Conservation (phyloP, 2,329 filamentous ascomycete genomes). For the Ophiostoma triangulosporum region DNA sequence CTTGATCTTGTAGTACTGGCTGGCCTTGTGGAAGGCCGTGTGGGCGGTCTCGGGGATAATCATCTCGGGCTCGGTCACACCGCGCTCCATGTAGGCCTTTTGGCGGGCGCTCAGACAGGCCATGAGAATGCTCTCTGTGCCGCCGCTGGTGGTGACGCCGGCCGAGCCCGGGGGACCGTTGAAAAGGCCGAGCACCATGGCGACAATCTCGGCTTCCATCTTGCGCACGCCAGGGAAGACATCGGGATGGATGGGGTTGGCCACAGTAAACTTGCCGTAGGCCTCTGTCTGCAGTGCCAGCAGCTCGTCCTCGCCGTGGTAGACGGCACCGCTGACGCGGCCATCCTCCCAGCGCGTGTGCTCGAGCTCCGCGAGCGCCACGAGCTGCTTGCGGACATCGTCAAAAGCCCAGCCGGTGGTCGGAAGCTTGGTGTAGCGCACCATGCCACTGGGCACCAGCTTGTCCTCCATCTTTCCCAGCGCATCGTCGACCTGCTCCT, state of each 20-base stretch:
- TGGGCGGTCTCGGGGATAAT: conserved; percentile 91
- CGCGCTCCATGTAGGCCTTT: conserved; percentile 73
- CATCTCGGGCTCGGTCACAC: conserved; percentile 90
- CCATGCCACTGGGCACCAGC: conserved; percentile 58
- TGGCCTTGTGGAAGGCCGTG: conserved; percentile 91
- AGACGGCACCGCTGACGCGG: conserved; percentile 85
- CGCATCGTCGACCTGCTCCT: conserved; percentile 69
- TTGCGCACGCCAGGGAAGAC: conserved; percentile 96
- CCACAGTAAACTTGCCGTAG: conserved; percentile 85
- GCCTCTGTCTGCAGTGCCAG: conserved; percentile 80
- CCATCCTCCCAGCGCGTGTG: conserved; percentile 97
- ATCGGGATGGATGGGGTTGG: conserved; percentile 94
- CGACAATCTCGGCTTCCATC: conserved; percentile 97
- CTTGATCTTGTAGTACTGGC: conserved; percentile 94
- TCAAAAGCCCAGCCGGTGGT: conserved; percentile 74
- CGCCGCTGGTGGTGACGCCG: conserved; percentile 82
- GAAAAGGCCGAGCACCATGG: conserved; percentile 86
- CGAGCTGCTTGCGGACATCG: conserved; percentile 65
- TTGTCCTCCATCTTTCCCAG: conserved; percentile 71
- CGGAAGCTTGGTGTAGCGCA: conserved; percentile 60
- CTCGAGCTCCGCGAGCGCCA: conserved; percentile 68
- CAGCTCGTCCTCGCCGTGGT: conserved; percentile 78
- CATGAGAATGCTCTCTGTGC: conserved; percentile 95
- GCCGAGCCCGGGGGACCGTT: conserved; percentile 75
- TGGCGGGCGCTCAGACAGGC: conserved; percentile 82